Percentiles rank a stretch among this genome's conserved stretches.
These are phyloP conservation scores for Tanacetum coccineum DNA, from an alignment of 129 eudicot genomes.

Conservation along the genomic window DNA sequence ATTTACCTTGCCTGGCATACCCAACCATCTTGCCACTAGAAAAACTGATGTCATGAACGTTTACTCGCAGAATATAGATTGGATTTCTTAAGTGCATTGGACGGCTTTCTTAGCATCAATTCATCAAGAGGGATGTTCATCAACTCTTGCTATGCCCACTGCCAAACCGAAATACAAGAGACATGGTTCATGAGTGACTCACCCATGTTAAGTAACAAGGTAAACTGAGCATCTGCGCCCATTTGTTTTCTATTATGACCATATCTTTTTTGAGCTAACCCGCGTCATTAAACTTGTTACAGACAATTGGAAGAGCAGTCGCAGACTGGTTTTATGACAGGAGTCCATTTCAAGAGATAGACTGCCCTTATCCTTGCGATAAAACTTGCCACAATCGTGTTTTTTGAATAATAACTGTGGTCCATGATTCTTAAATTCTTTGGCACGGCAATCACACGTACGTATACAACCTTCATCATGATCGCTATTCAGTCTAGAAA, in stretches of 20 bases:
- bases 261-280: slow-evolving; percentile 1
- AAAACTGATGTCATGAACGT: too few relatives aligned
- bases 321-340: slow-evolving; percentile 87
- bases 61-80: slow-evolving; percentile 46
- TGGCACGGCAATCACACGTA: slow-evolving; percentile 14
- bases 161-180: slow-evolving; percentile 92
- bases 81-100: slow-evolving; percentile 57
- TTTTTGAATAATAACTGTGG: slow-evolving; percentile 17
- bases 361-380: slow-evolving; percentile 91
- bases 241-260: neutral
- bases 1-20: too few relatives aligned
- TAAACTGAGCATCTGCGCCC: slow-evolving; percentile 21
- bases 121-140: slow-evolving; percentile 69
- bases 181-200: slow-evolving; percentile 83
- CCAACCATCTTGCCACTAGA: too few relatives aligned
- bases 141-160: slow-evolving; percentile 91
- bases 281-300: slow-evolving; percentile 23
- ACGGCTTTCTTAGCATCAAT: slow-evolving; percentile 37
- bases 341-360: slow-evolving; percentile 65
- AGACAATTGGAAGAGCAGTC: slow-evolving; percentile 87
- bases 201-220: slow-evolving; percentile 61
- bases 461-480: neutral
- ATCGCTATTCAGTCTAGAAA: neutral
- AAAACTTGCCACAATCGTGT: slow-evolving; percentile 77
- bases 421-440: slow-evolving; percentile 15